Conservation (phyloP, 2,329 filamentous ascomycete genomes). For the Aspergillus proliferans region DNA sequence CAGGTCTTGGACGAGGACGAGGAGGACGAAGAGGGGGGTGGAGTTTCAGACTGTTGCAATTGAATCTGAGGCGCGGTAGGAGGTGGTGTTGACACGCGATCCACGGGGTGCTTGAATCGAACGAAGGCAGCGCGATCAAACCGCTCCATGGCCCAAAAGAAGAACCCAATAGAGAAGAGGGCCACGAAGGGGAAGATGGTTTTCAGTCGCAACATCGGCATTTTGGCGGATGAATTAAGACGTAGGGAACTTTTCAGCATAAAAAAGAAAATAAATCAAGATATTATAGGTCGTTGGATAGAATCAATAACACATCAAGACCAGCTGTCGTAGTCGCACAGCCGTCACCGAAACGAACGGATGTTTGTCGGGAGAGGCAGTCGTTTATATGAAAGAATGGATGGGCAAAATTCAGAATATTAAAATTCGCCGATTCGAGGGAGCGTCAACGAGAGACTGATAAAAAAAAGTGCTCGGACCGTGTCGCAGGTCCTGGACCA, state of each 20-base stretch:
- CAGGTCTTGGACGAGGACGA: constrained; percentile 19
- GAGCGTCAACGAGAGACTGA: constrained; percentile 30
- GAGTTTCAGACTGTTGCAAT: constrained; percentile 11
- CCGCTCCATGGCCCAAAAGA: constrained; percentile 37
- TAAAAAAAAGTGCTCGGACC: constrained; percentile 22
- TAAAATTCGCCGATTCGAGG: neutral
- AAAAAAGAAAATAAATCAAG: constrained; percentile 11
- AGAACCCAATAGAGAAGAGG: constrained; percentile 32
- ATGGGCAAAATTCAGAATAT: constrained; percentile 10
- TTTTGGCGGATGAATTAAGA: constrained; percentile 24
- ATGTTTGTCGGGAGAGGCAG: neutral
- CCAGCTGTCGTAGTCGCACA: neutral
- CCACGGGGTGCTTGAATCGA: constrained; percentile 31
- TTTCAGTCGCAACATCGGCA: constrained; percentile 36
- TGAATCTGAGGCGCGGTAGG: constrained; percentile 16
- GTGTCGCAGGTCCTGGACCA: constrained; percentile 17
- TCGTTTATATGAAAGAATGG: constrained; percentile 13
- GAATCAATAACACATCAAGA: constrained; percentile 11
- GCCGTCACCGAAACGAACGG: neutral
- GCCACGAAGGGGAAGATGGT: constrained; percentile 34
- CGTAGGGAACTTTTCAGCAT: constrained; percentile 23
- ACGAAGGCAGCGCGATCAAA: constrained; percentile 33
- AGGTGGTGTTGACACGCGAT: constrained; percentile 18
- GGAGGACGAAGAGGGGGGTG: neutral
- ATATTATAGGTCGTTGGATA: constrained; percentile 2